Evolutionary conservation across 805 yeast genomes (phyloP).

Genomic region (Nakazawaea molendinolei): DNA sequence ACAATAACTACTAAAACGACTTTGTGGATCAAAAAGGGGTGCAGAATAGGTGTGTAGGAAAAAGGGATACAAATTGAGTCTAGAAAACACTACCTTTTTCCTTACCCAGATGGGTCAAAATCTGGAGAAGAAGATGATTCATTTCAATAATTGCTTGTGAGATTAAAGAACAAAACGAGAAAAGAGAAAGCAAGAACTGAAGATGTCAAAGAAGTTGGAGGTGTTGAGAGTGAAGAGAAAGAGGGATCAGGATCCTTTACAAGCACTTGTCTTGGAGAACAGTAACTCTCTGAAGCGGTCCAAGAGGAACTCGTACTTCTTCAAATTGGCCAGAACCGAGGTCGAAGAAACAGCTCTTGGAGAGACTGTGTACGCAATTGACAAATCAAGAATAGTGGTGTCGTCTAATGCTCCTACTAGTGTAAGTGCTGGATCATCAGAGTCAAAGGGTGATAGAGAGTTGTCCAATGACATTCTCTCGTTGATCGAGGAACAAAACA

Average conservation of each 20-base stretch:
- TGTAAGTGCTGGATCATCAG: slow-evolving; percentile 22
- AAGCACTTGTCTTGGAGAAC: slow-evolving; percentile 57
- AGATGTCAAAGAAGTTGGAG: slow-evolving; percentile 37
- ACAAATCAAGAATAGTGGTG: slow-evolving; percentile 2
- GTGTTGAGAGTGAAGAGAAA: slow-evolving; percentile 81
- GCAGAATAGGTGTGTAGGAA: too few relatives aligned
- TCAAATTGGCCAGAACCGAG: slow-evolving; percentile 44
- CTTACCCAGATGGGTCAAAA: too few relatives aligned
- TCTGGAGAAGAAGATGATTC: too few relatives aligned
- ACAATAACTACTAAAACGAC: too few relatives aligned
- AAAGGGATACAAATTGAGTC: too few relatives aligned
- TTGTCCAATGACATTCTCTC: slow-evolving; percentile 38
- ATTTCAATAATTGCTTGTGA: background rate
- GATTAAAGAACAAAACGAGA: background rate
- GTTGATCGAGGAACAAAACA: slow-evolving; percentile 8
- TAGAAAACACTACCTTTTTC: too few relatives aligned
- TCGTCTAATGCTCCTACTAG: background rate
- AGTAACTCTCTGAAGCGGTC: slow-evolving; percentile 31
- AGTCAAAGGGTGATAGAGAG: slow-evolving; percentile 58
- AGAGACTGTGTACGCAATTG: background rate
- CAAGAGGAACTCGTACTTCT: slow-evolving; percentile 28
- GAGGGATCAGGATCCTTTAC: slow-evolving; percentile 81
- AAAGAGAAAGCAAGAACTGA: too few relatives aligned
- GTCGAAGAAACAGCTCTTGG: slow-evolving; percentile 17
- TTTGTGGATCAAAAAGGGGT: too few relatives aligned